These are phyloP conservation scores for Arthrobotrys megalospora DNA, from an alignment of 2,329 filamentous ascomycete species.

Conservation along the genomic window DNA sequence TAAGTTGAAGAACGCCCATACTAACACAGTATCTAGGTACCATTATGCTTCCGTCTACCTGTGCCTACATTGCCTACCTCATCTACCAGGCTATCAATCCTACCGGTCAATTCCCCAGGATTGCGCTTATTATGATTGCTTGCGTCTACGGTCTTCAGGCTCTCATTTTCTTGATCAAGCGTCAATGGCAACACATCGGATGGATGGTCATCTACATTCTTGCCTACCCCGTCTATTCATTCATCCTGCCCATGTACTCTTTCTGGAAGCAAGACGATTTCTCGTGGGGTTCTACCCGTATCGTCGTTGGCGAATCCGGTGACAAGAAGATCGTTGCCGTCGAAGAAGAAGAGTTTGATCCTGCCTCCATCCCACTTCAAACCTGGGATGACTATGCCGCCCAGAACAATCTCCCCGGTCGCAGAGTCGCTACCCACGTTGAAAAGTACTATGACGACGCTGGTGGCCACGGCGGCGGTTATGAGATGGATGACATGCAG, in stretches of 20 bases:
- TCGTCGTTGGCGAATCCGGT: conserved; percentile 95
- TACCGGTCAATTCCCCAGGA: conserved; percentile 82
- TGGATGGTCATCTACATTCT: conserved; percentile 99
- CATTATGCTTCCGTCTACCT: conserved; percentile 90
- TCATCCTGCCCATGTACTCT: conserved; percentile 92
- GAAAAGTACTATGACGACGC: conserved; percentile 83
- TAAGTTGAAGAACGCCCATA: background rate
- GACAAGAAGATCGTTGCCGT: conserved; percentile 90
- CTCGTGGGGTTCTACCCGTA: conserved; percentile 97
- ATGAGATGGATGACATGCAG: conserved; percentile 98
- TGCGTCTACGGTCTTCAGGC: conserved; percentile 96
- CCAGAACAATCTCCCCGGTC: conserved; percentile 88
- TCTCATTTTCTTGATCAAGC: conserved; percentile 94
- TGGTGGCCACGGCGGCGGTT: conserved; percentile 68
- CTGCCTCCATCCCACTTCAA: conserved; percentile 91
- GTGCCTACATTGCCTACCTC: conserved; percentile 87
- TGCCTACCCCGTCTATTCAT: conserved; percentile 95
- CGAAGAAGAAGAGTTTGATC: conserved; percentile 88
- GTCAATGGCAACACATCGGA: conserved; percentile 97
- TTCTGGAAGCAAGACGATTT: conserved; percentile 99
- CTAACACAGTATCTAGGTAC: conserved; percentile 70
- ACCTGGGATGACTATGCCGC: conserved; percentile 97
- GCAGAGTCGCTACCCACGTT: conserved; percentile 78
- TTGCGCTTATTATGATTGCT: conserved; percentile 90
- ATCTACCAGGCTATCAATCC: conserved; percentile 82